These are phyloP conservation scores for Dendryphion nanum DNA, from an alignment of 2,329 filamentous ascomycete genomes.

Conservation along the genomic window DNA sequence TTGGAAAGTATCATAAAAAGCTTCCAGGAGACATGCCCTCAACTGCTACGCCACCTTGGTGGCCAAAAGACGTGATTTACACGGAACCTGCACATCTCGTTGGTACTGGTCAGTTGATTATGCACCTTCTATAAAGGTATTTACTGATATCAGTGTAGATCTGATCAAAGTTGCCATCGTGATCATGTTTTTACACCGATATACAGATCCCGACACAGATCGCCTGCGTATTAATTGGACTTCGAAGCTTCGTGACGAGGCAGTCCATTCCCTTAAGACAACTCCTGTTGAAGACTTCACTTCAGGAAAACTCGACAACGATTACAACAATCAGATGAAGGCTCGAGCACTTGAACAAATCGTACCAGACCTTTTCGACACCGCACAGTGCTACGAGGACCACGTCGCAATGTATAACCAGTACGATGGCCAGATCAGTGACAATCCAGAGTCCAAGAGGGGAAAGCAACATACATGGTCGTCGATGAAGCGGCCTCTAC, in stretches of 20 bases:
- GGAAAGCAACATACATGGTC: constrained; percentile 26
- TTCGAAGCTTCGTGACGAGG: constrained; percentile 18
- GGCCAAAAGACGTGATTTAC: constrained; percentile 27
- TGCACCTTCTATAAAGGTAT: background rate
- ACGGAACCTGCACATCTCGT: constrained; percentile 34
- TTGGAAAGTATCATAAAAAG: constrained; percentile 25
- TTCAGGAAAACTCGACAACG: constrained; percentile 1
- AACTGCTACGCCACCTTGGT: constrained; percentile 25
- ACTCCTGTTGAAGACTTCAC: constrained; percentile 21
- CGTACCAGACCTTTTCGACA: constrained; percentile 27
- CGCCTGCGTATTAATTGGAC: constrained; percentile 27
- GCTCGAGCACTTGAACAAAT: constrained; percentile 22
- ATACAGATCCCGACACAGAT: constrained; percentile 1
- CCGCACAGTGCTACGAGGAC: constrained; percentile 28
- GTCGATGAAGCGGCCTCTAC: constrained; percentile 15
- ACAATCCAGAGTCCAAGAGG: constrained; percentile 14
- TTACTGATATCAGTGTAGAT: constrained; percentile 15
- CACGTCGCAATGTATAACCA: constrained; percentile 21
- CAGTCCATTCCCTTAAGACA: constrained; percentile 17
- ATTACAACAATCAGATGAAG: constrained; percentile 26
- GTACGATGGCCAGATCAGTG: constrained; percentile 2
- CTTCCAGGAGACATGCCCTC: constrained; percentile 11
- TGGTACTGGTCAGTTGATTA: constrained; percentile 17
- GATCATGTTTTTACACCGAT: constrained; percentile 15
- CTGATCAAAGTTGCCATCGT: constrained; percentile 26